phyloP scores from a whole-genome alignment of 495 filamentous ascomycete species.

The Xylaria palmicola region DNA sequence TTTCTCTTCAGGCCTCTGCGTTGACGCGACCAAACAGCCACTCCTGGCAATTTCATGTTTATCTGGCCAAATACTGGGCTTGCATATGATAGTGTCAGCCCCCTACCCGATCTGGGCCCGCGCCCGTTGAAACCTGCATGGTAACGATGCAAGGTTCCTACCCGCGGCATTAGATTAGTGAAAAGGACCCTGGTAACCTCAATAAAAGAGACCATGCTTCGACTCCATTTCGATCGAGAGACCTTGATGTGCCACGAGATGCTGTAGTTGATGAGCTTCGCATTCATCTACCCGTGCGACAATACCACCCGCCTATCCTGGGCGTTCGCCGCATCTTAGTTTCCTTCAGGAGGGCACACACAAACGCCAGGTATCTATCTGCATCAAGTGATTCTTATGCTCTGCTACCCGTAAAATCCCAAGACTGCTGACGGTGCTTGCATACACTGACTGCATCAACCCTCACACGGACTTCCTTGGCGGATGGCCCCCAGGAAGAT shows the following conservation, averaged over 20 bases:
- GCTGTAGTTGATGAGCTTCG: conserved; percentile 6
- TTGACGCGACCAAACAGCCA: not conserved
- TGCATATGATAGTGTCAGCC: conserved; percentile 10
- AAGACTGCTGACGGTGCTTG: not conserved
- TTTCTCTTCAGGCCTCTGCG: not conserved
- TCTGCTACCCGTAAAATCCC: not conserved
- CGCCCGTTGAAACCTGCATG: conserved; percentile 17
- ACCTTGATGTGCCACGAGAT: conserved; percentile 12
- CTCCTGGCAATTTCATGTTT: conserved; percentile 1
- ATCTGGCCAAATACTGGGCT: conserved; percentile 6
- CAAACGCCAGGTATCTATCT: not conserved
- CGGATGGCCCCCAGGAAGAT: not conserved
- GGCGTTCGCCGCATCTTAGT: conserved; percentile 1
- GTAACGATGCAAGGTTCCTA: conserved; percentile 18
- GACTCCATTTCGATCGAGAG: conserved; percentile 11
- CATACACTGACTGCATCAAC: not conserved
- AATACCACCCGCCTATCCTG: conserved; percentile 4
- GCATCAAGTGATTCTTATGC: not conserved
- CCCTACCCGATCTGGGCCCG: conserved; percentile 17
- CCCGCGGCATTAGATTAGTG: conserved; percentile 17
- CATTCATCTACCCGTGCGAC: conserved; percentile 11
- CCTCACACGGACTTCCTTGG: not conserved
- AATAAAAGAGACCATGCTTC: not conserved
- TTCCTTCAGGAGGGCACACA: not conserved
- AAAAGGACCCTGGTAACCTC: conserved; percentile 8